phyloP scores from a whole-genome alignment of 176 grass and related monocot species.

The Hsuehochloa calcarea region DNA sequence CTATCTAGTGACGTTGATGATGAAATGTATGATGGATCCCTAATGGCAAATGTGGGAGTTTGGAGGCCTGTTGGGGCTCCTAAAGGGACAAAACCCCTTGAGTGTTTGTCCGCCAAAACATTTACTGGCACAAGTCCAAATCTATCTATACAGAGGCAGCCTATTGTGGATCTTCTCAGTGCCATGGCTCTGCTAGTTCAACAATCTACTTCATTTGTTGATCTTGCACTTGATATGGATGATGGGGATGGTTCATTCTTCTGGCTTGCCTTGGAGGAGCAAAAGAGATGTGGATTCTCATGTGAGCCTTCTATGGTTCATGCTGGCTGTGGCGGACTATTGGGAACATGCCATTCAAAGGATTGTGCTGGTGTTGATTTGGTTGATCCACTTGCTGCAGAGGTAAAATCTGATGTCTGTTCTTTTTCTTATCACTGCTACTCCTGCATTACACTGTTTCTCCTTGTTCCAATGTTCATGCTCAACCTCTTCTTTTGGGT shows the following conservation, averaged over 20 bases:
- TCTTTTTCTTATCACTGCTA: constrained; percentile 23
- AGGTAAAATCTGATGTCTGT: constrained; percentile 52
- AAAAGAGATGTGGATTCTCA: constrained; percentile 72
- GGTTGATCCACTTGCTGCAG: constrained; percentile 89
- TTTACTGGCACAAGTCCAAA: constrained; percentile 50
- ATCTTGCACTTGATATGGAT: constrained; percentile 83
- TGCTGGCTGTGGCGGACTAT: constrained; percentile 90
- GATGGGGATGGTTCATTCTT: constrained; percentile 81
- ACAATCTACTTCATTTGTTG: constrained; percentile 88
- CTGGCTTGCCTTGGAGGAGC: constrained; percentile 90
- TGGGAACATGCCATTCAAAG: constrained; percentile 87
- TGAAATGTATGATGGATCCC: constrained; percentile 65
- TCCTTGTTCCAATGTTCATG: constrained; percentile 6
- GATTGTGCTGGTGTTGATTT: constrained; percentile 91
- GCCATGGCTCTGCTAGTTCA: constrained; percentile 83
- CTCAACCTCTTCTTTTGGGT: constrained; percentile 35
- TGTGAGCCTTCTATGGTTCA: constrained; percentile 92
- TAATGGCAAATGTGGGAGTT: constrained; percentile 67
- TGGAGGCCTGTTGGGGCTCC: constrained; percentile 71
- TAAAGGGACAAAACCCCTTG: constrained; percentile 65
- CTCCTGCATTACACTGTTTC: constrained; percentile 12
- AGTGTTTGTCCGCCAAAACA: constrained; percentile 47
- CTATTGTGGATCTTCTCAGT: constrained; percentile 88
- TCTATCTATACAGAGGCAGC: constrained; percentile 53
- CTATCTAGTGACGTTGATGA: constrained; percentile 75